A percentile compares a stretch with the other conserved stretches of the same genome.
These are phyloP conservation scores for Eurotiales sp. DNA, from an alignment of 2,329 filamentous ascomycete species.

Conservation along the genomic window DNA sequence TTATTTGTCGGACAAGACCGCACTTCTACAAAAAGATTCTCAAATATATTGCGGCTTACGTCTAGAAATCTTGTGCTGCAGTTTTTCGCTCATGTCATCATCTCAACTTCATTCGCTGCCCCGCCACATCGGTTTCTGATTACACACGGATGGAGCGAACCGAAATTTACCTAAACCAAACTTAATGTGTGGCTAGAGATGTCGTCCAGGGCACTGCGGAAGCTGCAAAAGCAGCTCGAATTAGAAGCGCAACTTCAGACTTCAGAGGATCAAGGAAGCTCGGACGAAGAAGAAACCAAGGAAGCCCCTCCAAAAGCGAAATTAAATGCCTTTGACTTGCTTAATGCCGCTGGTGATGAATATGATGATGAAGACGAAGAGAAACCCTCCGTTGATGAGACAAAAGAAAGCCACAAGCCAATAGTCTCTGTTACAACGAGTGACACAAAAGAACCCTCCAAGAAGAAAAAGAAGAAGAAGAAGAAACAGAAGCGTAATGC, in stretches of 20 bases:
- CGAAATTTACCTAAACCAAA: background rate
- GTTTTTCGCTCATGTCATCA: background rate
- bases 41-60: background rate
- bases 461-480: slow-evolving; percentile 50
- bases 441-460: slow-evolving; percentile 1
- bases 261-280: slow-evolving; percentile 36
- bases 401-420: slow-evolving; percentile 26
- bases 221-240: slow-evolving; percentile 60
- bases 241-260: slow-evolving; percentile 36
- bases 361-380: slow-evolving; percentile 23
- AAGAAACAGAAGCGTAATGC: slow-evolving; percentile 55
- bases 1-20: background rate
- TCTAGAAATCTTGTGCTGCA: background rate
- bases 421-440: slow-evolving; percentile 20
- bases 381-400: slow-evolving; percentile 5
- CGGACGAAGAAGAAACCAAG: slow-evolving; percentile 36
- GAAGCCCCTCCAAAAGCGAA: slow-evolving; percentile 36
- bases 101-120: background rate
- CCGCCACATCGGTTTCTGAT: background rate
- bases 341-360: slow-evolving; percentile 44
- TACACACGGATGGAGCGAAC: background rate
- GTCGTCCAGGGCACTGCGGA: slow-evolving; percentile 64
- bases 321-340: slow-evolving; percentile 53
- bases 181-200: slow-evolving; percentile 37
- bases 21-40: background rate